Base-by-base conservation (phyloP, 2,329 filamentous ascomycete genomes). In the Colletotrichum horii region DNA sequence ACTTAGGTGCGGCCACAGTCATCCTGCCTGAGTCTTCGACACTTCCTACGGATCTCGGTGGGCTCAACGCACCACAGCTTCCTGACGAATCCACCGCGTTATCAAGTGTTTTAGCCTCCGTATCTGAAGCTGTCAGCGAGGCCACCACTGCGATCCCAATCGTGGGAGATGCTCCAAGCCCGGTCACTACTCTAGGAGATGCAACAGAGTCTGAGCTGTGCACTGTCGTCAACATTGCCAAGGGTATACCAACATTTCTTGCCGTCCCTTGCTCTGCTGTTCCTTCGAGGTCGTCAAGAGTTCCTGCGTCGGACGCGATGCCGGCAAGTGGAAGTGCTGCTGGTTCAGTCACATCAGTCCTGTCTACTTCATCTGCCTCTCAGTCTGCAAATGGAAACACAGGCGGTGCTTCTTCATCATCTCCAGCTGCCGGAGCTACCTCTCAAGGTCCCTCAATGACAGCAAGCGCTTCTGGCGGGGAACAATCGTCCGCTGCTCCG, bases 11-110 rank as follows among this genome's bases (percentile, higher is more conserved):
- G 8, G 38, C 32, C 26, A 52, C 73, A 7, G 15, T 48, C 5
- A 22, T 75, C 24, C 14, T 38, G 12, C 52, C 11, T 6, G 22
- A 58, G 22, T 22, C 38, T 36, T 14, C 58, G 19, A 61, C n/a
- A 52, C 43, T 52, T 52, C n/a, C 43, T 14, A 52, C 43, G 4
- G 8, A 14, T 32, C 16, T 62, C 15, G 36, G 28, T 55, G 65
- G 56, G 7, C 34, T 74, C 67, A 66, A 34, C 16, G 70, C 64
- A 7, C 70, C 74, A 22, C 74, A 74, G 48, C 32, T 76, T 26
- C 74, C 74, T 14, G 43, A 16, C 12, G 67, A 65, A 26, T 24
- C 38, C 6, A 28, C 12, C 15, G 56, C n/a, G 1, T n/a, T n/a
- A 2, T 14, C 66, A 4, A 56, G 26, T 12, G 16, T 34, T 15